These are phyloP conservation scores for Penicillium dipodomyicola DNA, from an alignment of 495 filamentous ascomycete species.

Conservation along the genomic window DNA sequence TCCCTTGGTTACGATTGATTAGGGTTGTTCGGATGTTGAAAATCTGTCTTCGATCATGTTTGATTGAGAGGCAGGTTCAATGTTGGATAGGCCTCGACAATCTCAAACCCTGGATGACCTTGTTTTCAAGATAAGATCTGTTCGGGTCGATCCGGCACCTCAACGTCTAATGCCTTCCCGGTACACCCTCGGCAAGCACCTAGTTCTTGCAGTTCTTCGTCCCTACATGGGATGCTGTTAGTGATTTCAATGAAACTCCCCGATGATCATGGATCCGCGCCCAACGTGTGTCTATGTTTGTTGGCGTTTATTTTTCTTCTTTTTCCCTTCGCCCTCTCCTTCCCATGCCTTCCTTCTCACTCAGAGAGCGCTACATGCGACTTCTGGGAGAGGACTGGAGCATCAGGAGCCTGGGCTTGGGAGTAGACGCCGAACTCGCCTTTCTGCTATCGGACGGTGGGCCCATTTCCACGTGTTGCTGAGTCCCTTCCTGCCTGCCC, in stretches of 20 bases:
- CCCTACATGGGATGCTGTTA: constrained; percentile 7
- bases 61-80: neutral
- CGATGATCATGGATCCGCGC: neutral
- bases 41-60: neutral
- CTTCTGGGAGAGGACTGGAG: constrained; percentile 47
- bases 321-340: constrained; percentile 13
- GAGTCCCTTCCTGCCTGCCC: neutral
- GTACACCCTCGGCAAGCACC: neutral
- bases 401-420: neutral
- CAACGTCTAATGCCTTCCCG: neutral
- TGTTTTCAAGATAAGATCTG: neutral
- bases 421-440: neutral
- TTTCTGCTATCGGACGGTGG: neutral
- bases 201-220: constrained; percentile 5
- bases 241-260: constrained; percentile 11
- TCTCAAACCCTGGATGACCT: neutral
- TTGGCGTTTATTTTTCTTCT: constrained; percentile 11
- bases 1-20: neutral
- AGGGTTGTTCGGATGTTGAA: neutral
- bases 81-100: neutral
- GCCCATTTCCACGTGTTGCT: neutral
- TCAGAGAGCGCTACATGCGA: constrained; percentile 42
- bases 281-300: constrained; percentile 1
- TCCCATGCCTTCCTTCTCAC: constrained; percentile 41
- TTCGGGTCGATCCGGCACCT: neutral